These are phyloP conservation scores for Rheum nobile DNA, from an alignment of 148 eudicot genomes.

Conservation along the genomic window DNA sequence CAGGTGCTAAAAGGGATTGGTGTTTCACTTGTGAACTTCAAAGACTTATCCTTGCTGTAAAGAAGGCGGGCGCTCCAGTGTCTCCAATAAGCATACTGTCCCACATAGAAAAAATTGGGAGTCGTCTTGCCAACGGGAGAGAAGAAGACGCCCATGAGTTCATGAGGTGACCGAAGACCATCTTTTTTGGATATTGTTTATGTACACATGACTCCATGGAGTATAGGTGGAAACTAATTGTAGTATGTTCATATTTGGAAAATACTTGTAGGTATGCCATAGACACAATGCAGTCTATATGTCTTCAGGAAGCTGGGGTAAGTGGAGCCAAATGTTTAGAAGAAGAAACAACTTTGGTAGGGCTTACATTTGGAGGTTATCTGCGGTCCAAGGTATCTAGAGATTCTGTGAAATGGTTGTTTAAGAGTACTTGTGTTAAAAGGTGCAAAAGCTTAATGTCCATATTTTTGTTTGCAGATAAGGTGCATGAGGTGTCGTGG, in stretches of 20 bases:
- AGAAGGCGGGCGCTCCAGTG: slow-evolving; percentile 37
- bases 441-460: background rate
- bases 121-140: slow-evolving; percentile 60
- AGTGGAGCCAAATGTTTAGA: slow-evolving; percentile 32
- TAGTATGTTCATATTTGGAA: slow-evolving; percentile 5
- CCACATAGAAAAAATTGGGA: slow-evolving; percentile 50
- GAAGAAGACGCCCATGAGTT: slow-evolving; percentile 97
- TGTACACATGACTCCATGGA: background rate
- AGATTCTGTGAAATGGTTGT: background rate
- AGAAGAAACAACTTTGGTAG: slow-evolving; percentile 66
- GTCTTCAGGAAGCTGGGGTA: slow-evolving; percentile 50
- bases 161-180: slow-evolving; percentile 35
- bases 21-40: slow-evolving; percentile 85
- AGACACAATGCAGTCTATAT: slow-evolving; percentile 63
- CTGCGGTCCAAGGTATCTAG: slow-evolving; percentile 66
- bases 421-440: background rate
- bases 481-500: slow-evolving; percentile 63
- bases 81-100: slow-evolving; percentile 59
- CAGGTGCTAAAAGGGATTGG: slow-evolving; percentile 66
- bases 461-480: slow-evolving; percentile 34
- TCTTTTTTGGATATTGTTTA: background rate
- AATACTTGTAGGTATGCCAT: slow-evolving; percentile 49
- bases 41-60: slow-evolving; percentile 42
- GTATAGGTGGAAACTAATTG: background rate
- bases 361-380: slow-evolving; percentile 87